Conservation (phyloP, 2,329 filamentous ascomycete species). For the Blastomyces parvus region DNA sequence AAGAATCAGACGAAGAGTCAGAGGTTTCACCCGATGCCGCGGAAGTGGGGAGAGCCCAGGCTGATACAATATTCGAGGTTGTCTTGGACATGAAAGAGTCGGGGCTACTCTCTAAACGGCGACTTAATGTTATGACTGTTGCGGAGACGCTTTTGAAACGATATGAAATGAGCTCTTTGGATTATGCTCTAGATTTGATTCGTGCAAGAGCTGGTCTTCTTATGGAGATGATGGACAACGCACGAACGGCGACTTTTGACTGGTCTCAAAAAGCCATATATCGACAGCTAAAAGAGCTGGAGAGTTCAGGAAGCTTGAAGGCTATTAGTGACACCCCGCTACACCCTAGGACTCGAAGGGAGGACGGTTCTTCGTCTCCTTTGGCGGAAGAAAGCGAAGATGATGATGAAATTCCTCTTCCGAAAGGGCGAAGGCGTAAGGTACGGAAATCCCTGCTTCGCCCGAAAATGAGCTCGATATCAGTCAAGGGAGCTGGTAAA, state of each 20-base stretch:
- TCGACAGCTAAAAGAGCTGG: slow-evolving; percentile 31
- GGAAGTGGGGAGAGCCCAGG: slow-evolving; percentile 26
- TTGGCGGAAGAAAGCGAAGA: slow-evolving; percentile 14
- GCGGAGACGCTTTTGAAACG: slow-evolving; percentile 26
- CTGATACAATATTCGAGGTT: slow-evolving; percentile 29
- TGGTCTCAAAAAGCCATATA: slow-evolving; percentile 37
- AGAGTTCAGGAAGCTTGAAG: slow-evolving; percentile 22
- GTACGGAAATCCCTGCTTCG: slow-evolving; percentile 38
- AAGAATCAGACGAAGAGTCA: slow-evolving; percentile 8
- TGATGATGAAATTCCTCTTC: slow-evolving; percentile 14
- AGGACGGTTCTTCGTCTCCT: slow-evolving; percentile 23
- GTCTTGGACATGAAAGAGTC: slow-evolving; percentile 33
- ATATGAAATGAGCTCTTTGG: slow-evolving; percentile 26
- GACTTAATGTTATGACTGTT: slow-evolving; percentile 30
- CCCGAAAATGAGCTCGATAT: slow-evolving; percentile 32
- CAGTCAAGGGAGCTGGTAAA: slow-evolving; percentile 32
- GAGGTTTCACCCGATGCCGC: slow-evolving; percentile 15
- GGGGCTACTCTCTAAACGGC: slow-evolving; percentile 34
- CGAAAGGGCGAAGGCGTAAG: slow-evolving; percentile 22
- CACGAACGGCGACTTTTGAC: slow-evolving; percentile 28
- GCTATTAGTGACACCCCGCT: slow-evolving; percentile 28
- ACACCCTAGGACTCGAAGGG: slow-evolving; percentile 21
- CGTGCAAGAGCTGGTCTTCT: slow-evolving; percentile 25
- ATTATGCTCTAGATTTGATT: slow-evolving; percentile 32
- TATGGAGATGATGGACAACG: slow-evolving; percentile 30